Conservation (phyloP, 1,139 yeast species). For the Suhomyces bolitotheri region DNA sequence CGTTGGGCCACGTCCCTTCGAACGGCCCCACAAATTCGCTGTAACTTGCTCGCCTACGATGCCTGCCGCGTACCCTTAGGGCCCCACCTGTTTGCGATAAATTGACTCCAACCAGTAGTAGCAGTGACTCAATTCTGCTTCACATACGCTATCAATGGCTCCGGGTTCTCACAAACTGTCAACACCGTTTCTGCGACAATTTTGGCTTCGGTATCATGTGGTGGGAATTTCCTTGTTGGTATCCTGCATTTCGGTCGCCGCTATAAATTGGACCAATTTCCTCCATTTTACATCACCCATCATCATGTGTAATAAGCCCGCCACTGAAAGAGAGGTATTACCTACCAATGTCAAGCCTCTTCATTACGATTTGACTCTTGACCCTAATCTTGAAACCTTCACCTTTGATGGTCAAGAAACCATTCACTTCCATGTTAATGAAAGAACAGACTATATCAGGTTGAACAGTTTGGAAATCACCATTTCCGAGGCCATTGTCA, state of each 20-base stretch:
- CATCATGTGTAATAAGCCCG: conserved; percentile 13
- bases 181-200: no score
- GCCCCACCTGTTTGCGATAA: no score
- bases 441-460: conserved; percentile 50
- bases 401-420: conserved; percentile 67
- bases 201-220: no score
- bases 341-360: conserved; percentile 73
- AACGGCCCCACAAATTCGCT: no score
- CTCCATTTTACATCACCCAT: background rate
- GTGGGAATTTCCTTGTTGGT: no score
- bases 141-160: no score
- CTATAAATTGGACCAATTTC: background rate
- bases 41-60: no score
- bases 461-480: conserved; percentile 69
- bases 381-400: conserved; percentile 71
- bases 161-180: no score
- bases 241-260: background rate
- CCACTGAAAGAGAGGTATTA: conserved; percentile 59
- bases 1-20: no score
- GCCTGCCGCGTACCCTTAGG: no score
- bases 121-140: no score
- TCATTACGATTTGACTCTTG: conserved; percentile 69
- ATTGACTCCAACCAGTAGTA: no score
- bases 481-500: conserved; percentile 51
- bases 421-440: conserved; percentile 64